These are phyloP conservation scores for Penicillium sp. DNA, from an alignment of 2,329 filamentous ascomycete species.

Conservation along the genomic window DNA sequence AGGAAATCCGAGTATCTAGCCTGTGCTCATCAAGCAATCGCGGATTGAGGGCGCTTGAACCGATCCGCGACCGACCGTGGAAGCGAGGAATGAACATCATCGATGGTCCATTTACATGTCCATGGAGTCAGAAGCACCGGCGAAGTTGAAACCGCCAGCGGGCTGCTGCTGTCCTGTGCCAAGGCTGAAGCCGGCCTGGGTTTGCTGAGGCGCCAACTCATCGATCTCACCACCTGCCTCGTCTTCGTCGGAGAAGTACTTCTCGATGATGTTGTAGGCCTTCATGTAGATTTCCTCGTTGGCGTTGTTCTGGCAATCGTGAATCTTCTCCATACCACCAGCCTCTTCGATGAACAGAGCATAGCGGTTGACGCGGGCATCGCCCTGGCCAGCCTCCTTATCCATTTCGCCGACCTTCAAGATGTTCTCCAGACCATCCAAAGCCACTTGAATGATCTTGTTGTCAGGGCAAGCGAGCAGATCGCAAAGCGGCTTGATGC, in stretches of 20 bases:
- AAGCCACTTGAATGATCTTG: constrained; percentile 98
- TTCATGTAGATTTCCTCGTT: constrained; percentile 99
- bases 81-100: neutral
- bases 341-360: constrained; percentile 98
- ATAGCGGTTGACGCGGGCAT: constrained; percentile 74
- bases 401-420: constrained; percentile 99
- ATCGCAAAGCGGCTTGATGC: constrained; percentile 96
- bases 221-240: constrained; percentile 72
- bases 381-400: constrained; percentile 67
- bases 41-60: neutral
- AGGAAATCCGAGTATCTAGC: neutral
- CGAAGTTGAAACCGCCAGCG: constrained; percentile 86
- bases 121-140: constrained; percentile 65
- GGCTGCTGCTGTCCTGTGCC: constrained; percentile 58
- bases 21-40: neutral
- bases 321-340: constrained; percentile 99
- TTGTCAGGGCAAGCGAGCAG: constrained; percentile 94
- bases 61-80: no score
- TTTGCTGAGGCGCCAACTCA: constrained; percentile 66
- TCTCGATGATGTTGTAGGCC: constrained; percentile 99
- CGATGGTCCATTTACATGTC: constrained; percentile 54
- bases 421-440: constrained; percentile 97
- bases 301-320: constrained; percentile 99
- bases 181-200: constrained; percentile 68
- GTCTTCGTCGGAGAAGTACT: constrained; percentile 99